These are phyloP conservation scores for Carallia brachiata DNA, from an alignment of 345 rosid genomes.

Conservation along the genomic window DNA sequence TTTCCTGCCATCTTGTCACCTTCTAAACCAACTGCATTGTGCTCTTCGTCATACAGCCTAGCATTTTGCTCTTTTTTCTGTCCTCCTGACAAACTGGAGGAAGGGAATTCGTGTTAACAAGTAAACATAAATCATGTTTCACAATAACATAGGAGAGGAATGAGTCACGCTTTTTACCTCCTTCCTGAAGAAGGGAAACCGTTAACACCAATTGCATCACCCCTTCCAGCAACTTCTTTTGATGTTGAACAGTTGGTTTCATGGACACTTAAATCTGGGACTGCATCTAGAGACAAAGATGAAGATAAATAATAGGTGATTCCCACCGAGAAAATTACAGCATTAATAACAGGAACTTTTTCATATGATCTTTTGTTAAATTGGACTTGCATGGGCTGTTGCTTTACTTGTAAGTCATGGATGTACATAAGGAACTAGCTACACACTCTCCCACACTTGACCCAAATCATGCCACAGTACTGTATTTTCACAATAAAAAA, in stretches of 20 bases:
- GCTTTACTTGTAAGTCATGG: not conserved
- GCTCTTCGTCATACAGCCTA: conserved; percentile 31
- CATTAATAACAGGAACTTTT: not conserved
- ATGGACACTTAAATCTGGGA: conserved; percentile 38
- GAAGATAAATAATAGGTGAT: not conserved
- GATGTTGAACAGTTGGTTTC: conserved; percentile 29
- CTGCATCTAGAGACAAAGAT: conserved; percentile 34
- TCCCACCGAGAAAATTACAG: not conserved
- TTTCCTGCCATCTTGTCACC: conserved; percentile 17
- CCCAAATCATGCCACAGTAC: no score
- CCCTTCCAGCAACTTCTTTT: conserved; percentile 37
- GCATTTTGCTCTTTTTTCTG: conserved; percentile 37
- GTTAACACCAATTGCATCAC: conserved; percentile 34
- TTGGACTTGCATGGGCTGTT: not conserved
- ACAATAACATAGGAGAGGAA: not conserved
- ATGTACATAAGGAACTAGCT: not conserved
- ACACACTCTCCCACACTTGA: not conserved
- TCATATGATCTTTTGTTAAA: no score
- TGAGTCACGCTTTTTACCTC: conserved; percentile 34
- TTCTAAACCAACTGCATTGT: conserved; percentile 16
- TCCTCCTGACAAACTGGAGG: conserved; percentile 44
- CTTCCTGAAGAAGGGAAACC: conserved; percentile 51
- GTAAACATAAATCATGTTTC: not conserved
- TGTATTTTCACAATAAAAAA: not conserved
- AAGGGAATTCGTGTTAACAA: conserved; percentile 5